Conservation (phyloP, 371 early-diverging fungal genomes). For the Apophysomyces ossiformis region DNA sequence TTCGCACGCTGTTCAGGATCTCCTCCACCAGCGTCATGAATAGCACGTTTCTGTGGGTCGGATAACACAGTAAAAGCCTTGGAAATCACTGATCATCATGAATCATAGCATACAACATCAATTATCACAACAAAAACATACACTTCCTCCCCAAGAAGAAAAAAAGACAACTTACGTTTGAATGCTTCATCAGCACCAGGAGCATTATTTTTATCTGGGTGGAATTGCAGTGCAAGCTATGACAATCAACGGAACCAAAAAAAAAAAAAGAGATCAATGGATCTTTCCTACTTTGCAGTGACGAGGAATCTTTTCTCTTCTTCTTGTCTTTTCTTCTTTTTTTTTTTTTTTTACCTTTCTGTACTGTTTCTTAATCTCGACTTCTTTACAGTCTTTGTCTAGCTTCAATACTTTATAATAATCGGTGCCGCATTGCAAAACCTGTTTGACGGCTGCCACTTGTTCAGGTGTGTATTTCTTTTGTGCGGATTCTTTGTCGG, state of each 20-base stretch:
- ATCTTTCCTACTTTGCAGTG: not conserved
- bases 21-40: constrained; percentile 87
- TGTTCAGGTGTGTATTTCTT: constrained; percentile 84
- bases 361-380: constrained; percentile 96
- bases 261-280: not conserved
- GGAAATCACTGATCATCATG: constrained; percentile 68
- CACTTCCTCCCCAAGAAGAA: too few species aligned
- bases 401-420: constrained; percentile 92
- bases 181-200: constrained; percentile 98
- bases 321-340: constrained; percentile 61
- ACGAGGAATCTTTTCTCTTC: not conserved
- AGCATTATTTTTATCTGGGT: constrained; percentile 97
- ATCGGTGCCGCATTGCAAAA: constrained; percentile 75
- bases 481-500: constrained; percentile 21
- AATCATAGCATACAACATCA: too few species aligned
- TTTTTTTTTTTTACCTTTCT: constrained; percentile 80
- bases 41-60: constrained; percentile 82
- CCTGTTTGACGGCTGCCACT: constrained; percentile 75
- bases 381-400: constrained; percentile 77
- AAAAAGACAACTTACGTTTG: constrained; percentile 64
- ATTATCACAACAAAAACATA: too few species aligned
- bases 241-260: not conserved
- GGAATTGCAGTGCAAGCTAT: constrained; percentile 94
- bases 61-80: constrained; percentile 90
- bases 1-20: constrained; percentile 59